A percentile compares a stretch with the other conserved stretches of the same genome.
These are phyloP conservation scores for Cystobasidium onofrii DNA, from an alignment of 768 basidiomycete species.

Conservation along the genomic window DNA sequence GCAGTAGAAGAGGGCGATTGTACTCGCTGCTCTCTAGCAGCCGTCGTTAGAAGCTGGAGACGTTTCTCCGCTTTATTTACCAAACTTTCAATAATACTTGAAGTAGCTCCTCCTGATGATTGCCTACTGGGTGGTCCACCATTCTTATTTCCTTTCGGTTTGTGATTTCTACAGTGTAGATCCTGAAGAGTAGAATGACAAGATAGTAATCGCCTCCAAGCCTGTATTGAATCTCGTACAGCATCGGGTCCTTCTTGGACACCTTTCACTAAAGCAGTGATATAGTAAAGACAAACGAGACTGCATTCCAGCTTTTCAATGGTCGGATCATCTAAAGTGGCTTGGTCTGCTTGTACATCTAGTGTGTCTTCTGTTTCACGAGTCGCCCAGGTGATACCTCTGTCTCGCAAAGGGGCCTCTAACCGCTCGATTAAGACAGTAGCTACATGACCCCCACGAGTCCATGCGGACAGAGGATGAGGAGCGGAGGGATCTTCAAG, in stretches of 20 bases:
- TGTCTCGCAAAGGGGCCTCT: neutral
- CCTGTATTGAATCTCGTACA: neutral
- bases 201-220: neutral
- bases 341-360: neutral
- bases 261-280: neutral
- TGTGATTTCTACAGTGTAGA: neutral
- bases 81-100: neutral
- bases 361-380: neutral
- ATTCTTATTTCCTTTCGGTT: neutral
- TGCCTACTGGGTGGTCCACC: neutral
- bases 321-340: neutral
- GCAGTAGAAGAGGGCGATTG: too few species aligned
- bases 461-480: neutral
- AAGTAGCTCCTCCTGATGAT: neutral
- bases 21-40: neutral
- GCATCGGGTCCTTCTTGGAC: neutral
- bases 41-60: neutral
- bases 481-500: neutral
- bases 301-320: neutral
- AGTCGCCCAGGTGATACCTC: neutral
- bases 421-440: neutral
- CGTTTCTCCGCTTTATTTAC: slow-evolving; percentile 18
- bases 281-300: neutral
- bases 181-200: neutral
- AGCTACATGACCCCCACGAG: neutral